Conservation (phyloP, 2,329 filamentous ascomycete species). For the Grosmannia serpens region DNA sequence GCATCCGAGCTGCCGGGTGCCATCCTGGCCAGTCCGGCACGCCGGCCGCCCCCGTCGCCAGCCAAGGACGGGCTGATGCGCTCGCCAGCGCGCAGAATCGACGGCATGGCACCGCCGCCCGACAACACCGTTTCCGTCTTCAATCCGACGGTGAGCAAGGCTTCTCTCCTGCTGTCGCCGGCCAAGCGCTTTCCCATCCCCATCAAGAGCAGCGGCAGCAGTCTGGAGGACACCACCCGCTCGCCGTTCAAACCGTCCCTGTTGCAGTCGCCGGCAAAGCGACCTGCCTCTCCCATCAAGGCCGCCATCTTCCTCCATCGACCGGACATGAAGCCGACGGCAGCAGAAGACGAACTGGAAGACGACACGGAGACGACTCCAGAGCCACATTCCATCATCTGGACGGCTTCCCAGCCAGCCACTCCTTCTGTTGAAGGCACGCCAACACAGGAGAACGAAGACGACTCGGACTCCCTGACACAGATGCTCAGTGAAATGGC, state of each 20-base stretch:
- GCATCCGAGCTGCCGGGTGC: conserved; percentile 23
- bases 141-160: conserved; percentile 20
- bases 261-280: conserved; percentile 32
- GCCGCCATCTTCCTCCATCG: conserved; percentile 21
- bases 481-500: conserved; percentile 12
- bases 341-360: neutral
- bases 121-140: conserved; percentile 5
- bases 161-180: conserved; percentile 33
- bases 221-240: conserved; percentile 15
- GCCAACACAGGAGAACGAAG: neutral
- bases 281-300: conserved; percentile 23
- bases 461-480: conserved; percentile 8
- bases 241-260: conserved; percentile 35
- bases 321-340: conserved; percentile 11
- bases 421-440: too few relatives aligned
- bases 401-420: neutral
- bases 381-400: conserved; percentile 6
- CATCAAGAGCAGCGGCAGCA: conserved; percentile 22
- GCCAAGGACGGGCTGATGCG: conserved; percentile 40
- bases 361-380: neutral
- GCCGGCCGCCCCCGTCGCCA: conserved; percentile 38
- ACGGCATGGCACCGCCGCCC: conserved; percentile 17
- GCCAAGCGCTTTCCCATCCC: conserved; percentile 38
- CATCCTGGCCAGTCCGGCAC: conserved; percentile 43
- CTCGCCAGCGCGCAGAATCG: conserved; percentile 45